Evolutionary conservation across 805 yeast species (phyloP).

Genomic region (Starmerella scarabaei): DNA sequence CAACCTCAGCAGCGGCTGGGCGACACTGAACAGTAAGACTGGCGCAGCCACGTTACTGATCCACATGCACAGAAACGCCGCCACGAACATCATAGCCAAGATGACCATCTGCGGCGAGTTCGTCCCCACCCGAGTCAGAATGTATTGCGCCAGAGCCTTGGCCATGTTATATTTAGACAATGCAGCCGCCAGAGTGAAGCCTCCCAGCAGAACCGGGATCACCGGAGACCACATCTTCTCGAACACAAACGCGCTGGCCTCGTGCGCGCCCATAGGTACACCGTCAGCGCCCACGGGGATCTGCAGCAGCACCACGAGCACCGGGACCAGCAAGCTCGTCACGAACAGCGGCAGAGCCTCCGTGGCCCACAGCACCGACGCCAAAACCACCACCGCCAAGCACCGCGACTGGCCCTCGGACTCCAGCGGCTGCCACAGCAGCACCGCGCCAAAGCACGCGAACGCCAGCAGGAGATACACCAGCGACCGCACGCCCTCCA

Average conservation of each 20-base stretch:
- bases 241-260: slow-evolving; percentile 67
- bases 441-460: slow-evolving; percentile 36
- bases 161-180: slow-evolving; percentile 84
- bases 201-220: slow-evolving; percentile 79
- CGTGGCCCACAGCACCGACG: slow-evolving; percentile 89
- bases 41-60: slow-evolving; percentile 97
- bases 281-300: slow-evolving; percentile 32
- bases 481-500: background rate
- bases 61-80: slow-evolving; percentile 85
- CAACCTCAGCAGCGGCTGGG: slow-evolving; percentile 79
- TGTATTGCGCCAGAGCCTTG: slow-evolving; percentile 66
- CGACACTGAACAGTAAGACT: slow-evolving; percentile 76
- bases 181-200: slow-evolving; percentile 91
- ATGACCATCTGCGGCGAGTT: slow-evolving; percentile 59
- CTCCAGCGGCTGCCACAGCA: slow-evolving; percentile 34
- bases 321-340: slow-evolving; percentile 73
- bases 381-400: slow-evolving; percentile 65
- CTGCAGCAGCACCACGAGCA: slow-evolving; percentile 58
- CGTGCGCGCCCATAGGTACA: slow-evolving; percentile 43
- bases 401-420: slow-evolving; percentile 59
- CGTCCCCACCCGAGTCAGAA: slow-evolving; percentile 73
- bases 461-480: slow-evolving; percentile 35
- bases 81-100: slow-evolving; percentile 71
- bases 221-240: slow-evolving; percentile 93
- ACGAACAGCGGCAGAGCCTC: slow-evolving; percentile 87